Evolutionary conservation across 2,329 filamentous ascomycete species (phyloP).

Genomic region (Ophiostoma himal-ulmi): DNA sequence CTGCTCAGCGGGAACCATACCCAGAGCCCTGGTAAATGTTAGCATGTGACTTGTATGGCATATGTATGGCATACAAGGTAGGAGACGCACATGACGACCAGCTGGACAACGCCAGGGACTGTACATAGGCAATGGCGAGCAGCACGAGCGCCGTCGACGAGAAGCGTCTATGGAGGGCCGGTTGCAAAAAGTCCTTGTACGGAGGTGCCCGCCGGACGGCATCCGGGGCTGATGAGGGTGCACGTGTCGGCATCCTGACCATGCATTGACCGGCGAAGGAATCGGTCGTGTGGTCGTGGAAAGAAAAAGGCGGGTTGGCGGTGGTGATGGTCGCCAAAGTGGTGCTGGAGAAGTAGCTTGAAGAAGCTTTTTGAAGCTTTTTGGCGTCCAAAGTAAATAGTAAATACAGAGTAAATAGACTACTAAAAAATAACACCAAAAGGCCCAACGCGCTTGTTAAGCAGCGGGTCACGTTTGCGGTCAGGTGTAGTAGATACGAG

Average conservation of each 20-base stretch:
- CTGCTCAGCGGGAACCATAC: conserved; percentile 76
- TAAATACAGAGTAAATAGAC: conserved; percentile 14
- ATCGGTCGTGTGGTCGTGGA: conserved; percentile 1
- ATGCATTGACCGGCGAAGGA: conserved; percentile 34
- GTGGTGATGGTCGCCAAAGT: conserved; percentile 1
- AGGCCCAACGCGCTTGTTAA: conserved; percentile 18
- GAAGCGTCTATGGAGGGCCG: conserved; percentile 80
- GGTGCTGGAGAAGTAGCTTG: not conserved
- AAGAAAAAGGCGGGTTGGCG: not conserved
- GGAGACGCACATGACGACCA: conserved; percentile 61
- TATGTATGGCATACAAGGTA: not conserved
- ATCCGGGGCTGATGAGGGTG: conserved; percentile 19
- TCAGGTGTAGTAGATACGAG: not conserved
- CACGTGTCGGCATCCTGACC: conserved; percentile 43
- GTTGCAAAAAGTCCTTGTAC: conserved; percentile 88
- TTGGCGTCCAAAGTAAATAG: conserved; percentile 22
- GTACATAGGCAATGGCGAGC: conserved; percentile 64
- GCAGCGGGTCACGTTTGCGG: conserved; percentile 15
- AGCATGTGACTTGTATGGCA: conserved; percentile 9
- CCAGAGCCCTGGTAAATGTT: conserved; percentile 61
- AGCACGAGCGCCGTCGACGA: conserved; percentile 67
- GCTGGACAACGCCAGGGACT: conserved; percentile 63
- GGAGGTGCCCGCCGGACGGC: conserved; percentile 49
- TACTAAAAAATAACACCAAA: conserved; percentile 13
- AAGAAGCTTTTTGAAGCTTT: conserved; percentile 17